phyloP scores from a whole-genome alignment of 768 basidiomycete species.

The Serendipita vermifera region DNA sequence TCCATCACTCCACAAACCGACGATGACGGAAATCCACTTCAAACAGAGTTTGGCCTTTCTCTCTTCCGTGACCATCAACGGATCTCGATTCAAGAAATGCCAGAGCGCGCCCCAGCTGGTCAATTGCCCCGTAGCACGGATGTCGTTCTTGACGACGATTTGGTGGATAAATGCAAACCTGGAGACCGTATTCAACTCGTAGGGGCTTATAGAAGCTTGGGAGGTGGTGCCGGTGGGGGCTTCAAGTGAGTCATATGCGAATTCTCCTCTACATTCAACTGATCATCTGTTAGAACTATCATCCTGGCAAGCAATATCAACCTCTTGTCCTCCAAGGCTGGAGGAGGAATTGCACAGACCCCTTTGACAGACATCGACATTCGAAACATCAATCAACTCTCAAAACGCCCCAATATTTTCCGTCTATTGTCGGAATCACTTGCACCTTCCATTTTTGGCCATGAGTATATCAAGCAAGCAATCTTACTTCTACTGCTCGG shows the following conservation, averaged over 20 bases:
- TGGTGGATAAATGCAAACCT: conserved; percentile 95
- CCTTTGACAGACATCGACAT: conserved; percentile 88
- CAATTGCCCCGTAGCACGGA: conserved; percentile 94
- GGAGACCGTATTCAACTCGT: conserved; percentile 96
- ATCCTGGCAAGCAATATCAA: conserved; percentile 93
- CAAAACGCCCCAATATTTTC: conserved; percentile 80
- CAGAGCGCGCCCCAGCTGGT: conserved; percentile 93
- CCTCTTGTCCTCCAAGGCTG: conserved; percentile 84
- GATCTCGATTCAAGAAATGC: conserved; percentile 99
- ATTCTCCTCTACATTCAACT: conserved; percentile 12
- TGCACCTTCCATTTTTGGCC: conserved; percentile 94
- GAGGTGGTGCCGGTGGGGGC: conserved; percentile 79
- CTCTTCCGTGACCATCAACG: conserved; percentile 94
- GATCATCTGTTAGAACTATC: conserved; percentile 49
- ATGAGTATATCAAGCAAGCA: conserved; percentile 90
- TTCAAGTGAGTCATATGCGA: conserved; percentile 61
- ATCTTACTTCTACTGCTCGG: conserved; percentile 86
- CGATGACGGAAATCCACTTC: conserved; percentile 72
- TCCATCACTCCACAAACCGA: conserved; percentile 83
- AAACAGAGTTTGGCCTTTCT: conserved; percentile 86
- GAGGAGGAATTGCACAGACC: conserved; percentile 88
- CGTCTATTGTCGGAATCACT: conserved; percentile 82
- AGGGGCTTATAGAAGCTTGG: conserved; percentile 86
- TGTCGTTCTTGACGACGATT: conserved; percentile 88
- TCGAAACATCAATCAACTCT: conserved; percentile 86